Base-by-base conservation (phyloP, 1,139 yeast genomes). In the Saccharomycopsis crataegensis region DNA sequence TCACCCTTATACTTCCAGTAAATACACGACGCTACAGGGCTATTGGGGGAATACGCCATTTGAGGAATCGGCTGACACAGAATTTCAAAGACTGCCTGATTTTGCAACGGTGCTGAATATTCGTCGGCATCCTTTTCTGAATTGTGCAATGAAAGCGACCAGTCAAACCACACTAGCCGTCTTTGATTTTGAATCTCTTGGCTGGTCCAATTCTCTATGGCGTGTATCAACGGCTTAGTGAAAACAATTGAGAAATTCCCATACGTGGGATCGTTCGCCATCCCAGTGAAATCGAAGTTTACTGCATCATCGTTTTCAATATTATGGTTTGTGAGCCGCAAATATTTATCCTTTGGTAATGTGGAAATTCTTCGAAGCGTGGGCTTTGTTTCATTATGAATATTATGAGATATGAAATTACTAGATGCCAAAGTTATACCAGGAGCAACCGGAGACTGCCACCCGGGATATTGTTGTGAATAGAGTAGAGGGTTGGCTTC, bases 11-110 rank as follows among this genome's bases (percentile, higher is more conserved):
- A 61, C 53, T 70, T 68, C 86, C 87, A 82, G 64, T 72, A 76
- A 42, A 83, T 82, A 62, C 90, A 83, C 22, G 83, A 77, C 42
- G 83, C 75, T 8, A 63, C 64, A 0, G 65, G 61, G 22, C 41
- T 48, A 31, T 48, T 31, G 0, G 60, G 54, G 1, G 55, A 33
- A 38, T 64, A 64, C 4, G 63, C 62, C 16, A 54, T 54, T 14
- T 58, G 62, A 0, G 59, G 32, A 11, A 63, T 57, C 5, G 65
- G 62, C 31, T 52, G 55, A 40, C 61, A 61, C 31, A 38, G 36
- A 31, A 53, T 46, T 22, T 53, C 47, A 9, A 53, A 44, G 28
- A 33, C 44, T 1, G 40, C 22, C 6, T 43, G n/a, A 12, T 28
- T 12, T 16, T 16, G 22, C 28, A 22, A 4, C 28, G 28, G 28